Conservation (phyloP, 2,329 filamentous ascomycete genomes). For the Hirsutella thompsonii region DNA sequence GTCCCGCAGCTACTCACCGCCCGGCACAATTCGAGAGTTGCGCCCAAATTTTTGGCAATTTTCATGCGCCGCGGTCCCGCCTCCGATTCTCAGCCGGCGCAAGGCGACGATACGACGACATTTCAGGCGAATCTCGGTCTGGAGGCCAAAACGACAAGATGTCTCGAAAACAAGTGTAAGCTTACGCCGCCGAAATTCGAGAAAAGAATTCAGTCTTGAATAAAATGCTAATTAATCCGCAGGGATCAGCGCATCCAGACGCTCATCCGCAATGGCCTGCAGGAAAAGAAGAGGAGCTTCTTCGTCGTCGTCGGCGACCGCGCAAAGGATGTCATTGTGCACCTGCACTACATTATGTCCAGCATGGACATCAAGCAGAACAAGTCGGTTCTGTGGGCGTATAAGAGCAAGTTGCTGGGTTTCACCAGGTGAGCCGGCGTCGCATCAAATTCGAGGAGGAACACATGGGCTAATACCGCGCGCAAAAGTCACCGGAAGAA, state of each 20-base stretch:
- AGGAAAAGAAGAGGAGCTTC: constrained; percentile 96
- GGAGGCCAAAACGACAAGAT: constrained; percentile 22
- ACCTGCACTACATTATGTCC: constrained; percentile 85
- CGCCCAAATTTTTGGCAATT: constrained; percentile 15
- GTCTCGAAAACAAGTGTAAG: constrained; percentile 47
- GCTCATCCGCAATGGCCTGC: constrained; percentile 81
- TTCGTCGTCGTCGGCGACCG: constrained; percentile 89
- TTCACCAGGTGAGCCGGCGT: constrained; percentile 55
- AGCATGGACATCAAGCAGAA: constrained; percentile 75
- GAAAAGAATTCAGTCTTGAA: too few relatives aligned
- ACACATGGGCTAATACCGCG: not conserved
- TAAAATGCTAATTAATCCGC: not conserved
- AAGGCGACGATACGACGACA: not conserved
- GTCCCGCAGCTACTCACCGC: constrained; percentile 17
- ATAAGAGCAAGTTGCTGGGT: constrained; percentile 92
- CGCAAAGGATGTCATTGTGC: constrained; percentile 92
- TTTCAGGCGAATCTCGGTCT: not conserved
- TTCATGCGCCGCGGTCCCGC: constrained; percentile 4
- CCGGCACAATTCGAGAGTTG: constrained; percentile 22
- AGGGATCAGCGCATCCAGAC: constrained; percentile 85
- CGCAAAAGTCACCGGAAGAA: constrained; percentile 74
- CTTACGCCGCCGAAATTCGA: constrained; percentile 2
- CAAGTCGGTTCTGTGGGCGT: constrained; percentile 95
- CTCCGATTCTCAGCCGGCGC: not conserved
- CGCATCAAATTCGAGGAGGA: not conserved